Evolutionary conservation across 495 filamentous ascomycete genomes (phyloP), one percentile per base, ranked within the genome.

Genomic region (Penicillium cataractarum): DNA sequence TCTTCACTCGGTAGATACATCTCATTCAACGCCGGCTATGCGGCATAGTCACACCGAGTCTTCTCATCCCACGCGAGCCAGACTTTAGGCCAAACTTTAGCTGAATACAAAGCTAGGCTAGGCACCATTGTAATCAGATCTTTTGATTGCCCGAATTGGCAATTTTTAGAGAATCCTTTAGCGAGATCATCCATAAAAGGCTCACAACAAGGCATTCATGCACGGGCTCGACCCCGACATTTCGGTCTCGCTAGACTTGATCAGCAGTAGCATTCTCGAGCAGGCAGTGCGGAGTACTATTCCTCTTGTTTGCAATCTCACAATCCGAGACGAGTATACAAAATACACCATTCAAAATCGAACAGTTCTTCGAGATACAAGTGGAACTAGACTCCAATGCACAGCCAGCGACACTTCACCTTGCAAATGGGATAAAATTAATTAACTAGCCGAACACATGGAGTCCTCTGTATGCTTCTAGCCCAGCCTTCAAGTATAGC

Each of bases 121-220:
- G 46, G 24, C 22, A 50, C 26, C 46, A 24, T 15, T 12, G 29
- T 50, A 50, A 49, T 50, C 46, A 49, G 46, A 27, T 49, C 46
- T 6, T 19, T 22, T 22, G 1, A 22, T 21, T 49, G 24, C 22
- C 24, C 24, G 15, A 17, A 26, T 15, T 2, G 21, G 6, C 15
- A 49, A 10, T 4, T 1, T 15, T 15, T 13, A 49, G 22, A 24
- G 12, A n/a, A 48, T 22, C 24, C 9, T 49, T 27, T 27, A 27
- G 6, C 6, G 40, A 12, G 40, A 19, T 1, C 4, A 13, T 4
- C 22, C 46, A 49, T 49, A 24, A 27, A 49, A 15, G 22, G 9
- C 13, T 27, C 15, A 6, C 6, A 22, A 49, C 46, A 15, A 13
- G 24, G n/a, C 6, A 27, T 26, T 22, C 22, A 9, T 12, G 13